Base-by-base conservation (phyloP, 1,284 basidiomycete genomes). In the Sphaerobolus stellatus region DNA sequence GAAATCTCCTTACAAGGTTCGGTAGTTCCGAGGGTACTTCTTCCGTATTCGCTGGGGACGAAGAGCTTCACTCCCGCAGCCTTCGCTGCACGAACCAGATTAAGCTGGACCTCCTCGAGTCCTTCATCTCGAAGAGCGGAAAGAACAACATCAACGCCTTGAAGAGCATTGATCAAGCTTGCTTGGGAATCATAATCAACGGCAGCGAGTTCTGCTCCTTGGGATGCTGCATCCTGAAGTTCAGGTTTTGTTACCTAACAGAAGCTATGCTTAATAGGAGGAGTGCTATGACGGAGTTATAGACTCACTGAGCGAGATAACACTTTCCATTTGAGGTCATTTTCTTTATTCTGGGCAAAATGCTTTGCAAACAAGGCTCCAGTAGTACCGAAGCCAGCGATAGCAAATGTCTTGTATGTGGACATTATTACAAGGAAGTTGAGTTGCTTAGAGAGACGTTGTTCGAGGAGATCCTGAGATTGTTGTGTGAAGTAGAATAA, bases 21-120 rank as follows among this genome's bases (percentile, higher is more conserved):
- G 2, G 40, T 57, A 33, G 43, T 51, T 3, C 58, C 61, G 9
- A 58, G 45, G 2, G 64, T 62, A 9, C 61, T 34, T 27, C 52
- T 51, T n/a, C 61, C 60, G 25, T 60, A 64, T 46, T 65, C 61
- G 43, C 48, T 56, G 14, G 66, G 68, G 3, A 63, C 64, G 48
- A 70, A 71, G 2, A 69, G 54, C 54, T 62, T 58, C 27, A 66
- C 64, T 9, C 64, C 65, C 1, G 66, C 66, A 20, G 48, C 52
- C 48, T 63, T 65, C 4, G 68, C 64, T 0, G 66, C 64, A 6
- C 59, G 52, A 8, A 64, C 66, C 28, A 69, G 43, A 2, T 43
- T 14, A 11, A 48, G 56, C 48, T 70, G 68, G 4, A 30, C 22
- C 3, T 30, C 27, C n/a, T n/a, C n/a, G 5, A 48, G 46, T 5